Evolutionary conservation across 1,284 basidiomycete species (phyloP).

Genomic region (Retiboletus flavoniger): DNA sequence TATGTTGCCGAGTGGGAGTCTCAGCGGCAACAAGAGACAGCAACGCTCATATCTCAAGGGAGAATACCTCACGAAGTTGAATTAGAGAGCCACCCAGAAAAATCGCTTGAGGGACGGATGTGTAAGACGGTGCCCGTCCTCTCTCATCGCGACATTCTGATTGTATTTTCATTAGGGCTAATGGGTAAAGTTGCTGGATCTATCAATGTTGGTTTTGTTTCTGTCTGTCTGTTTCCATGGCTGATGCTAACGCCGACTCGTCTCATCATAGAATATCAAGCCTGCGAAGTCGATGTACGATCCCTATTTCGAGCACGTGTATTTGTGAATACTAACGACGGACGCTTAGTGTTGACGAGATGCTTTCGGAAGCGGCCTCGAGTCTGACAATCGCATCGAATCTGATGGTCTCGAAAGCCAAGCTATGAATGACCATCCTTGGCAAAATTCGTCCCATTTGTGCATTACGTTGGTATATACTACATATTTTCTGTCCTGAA

Average conservation of each 20-base stretch:
- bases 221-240: background rate
- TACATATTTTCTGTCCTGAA: background rate
- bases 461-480: background rate
- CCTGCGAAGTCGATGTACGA: conserved; percentile 79
- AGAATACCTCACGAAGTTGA: conserved; percentile 77
- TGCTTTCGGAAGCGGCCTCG: conserved; percentile 57
- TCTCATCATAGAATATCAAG: conserved; percentile 57
- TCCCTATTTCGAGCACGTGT: background rate
- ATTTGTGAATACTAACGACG: conserved; percentile 14
- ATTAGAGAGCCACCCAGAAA: conserved; percentile 67
- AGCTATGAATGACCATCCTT: conserved; percentile 39
- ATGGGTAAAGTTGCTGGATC: conserved; percentile 87
- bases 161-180: conserved; percentile 49
- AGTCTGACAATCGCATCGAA: conserved; percentile 42
- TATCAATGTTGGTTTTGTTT: conserved; percentile 52
- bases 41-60: conserved; percentile 59
- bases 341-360: conserved; percentile 60
- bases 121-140: conserved; percentile 45
- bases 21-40: conserved; percentile 57
- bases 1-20: conserved; percentile 74
- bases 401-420: conserved; percentile 40
- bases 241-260: conserved; percentile 1
- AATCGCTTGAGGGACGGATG: conserved; percentile 55
- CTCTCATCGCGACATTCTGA: conserved; percentile 7
- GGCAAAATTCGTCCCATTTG: background rate